phyloP scores from a whole-genome alignment of 1,139 yeast genomes.

The Blastobotrys malaysiensis region DNA sequence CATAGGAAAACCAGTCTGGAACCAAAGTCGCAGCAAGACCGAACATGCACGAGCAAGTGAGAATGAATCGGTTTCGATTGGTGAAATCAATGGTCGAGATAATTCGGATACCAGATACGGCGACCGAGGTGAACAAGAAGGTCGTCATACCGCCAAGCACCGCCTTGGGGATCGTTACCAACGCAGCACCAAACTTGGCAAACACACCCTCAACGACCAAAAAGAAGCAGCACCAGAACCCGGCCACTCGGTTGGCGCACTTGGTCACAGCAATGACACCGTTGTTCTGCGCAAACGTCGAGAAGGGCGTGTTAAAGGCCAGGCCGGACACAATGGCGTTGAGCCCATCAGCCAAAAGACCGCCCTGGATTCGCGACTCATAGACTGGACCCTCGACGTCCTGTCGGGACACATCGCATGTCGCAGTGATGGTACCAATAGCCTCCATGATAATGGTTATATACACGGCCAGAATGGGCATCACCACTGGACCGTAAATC shows the following conservation, averaged over 20 bases:
- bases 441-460: constrained; percentile 83
- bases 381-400: constrained; percentile 75
- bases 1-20: constrained; percentile 65
- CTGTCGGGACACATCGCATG: constrained; percentile 80
- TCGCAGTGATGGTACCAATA: constrained; percentile 89
- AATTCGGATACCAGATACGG: constrained; percentile 81
- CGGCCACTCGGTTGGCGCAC: constrained; percentile 81
- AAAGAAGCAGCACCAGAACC: constrained; percentile 85
- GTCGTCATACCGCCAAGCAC: constrained; percentile 93
- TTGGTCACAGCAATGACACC: constrained; percentile 89
- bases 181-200: constrained; percentile 84
- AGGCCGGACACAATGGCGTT: constrained; percentile 70
- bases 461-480: constrained; percentile 79
- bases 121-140: constrained; percentile 80
- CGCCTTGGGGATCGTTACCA: constrained; percentile 76
- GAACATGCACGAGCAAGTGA: constrained; percentile 68
- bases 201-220: constrained; percentile 79
- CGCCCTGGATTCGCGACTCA: constrained; percentile 88
- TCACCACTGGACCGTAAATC: constrained; percentile 76
- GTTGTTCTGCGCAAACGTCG: constrained; percentile 88
- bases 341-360: constrained; percentile 73
- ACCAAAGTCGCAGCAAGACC: constrained; percentile 78
- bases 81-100: constrained; percentile 67
- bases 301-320: constrained; percentile 64
- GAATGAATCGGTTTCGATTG: constrained; percentile 79